Conservation (phyloP, 345 rosid species). For the Ceriops decandra region DNA sequence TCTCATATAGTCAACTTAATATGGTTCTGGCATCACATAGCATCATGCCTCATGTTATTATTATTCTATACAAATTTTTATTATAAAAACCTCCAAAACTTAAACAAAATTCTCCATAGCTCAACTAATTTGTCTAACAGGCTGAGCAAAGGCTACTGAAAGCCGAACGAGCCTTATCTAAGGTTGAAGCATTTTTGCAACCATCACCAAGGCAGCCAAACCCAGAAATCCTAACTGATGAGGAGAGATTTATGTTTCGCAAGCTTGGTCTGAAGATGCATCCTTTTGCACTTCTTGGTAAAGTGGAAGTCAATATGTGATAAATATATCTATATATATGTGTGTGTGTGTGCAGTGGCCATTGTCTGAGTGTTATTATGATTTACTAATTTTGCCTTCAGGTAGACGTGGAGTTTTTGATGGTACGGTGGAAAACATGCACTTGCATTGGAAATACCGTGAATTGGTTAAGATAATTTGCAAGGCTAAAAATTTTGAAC, state of each 20-base stretch:
- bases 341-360: background rate
- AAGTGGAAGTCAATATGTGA: conserved; percentile 11
- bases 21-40: background rate
- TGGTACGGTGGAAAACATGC: conserved; percentile 98
- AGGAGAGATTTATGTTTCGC: conserved; percentile 96
- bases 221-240: conserved; percentile 73
- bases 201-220: conserved; percentile 72
- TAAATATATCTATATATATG: background rate
- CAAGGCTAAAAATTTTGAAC: conserved; percentile 68
- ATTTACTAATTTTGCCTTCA: conserved; percentile 34
- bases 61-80: background rate
- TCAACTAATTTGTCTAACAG: conserved; percentile 31
- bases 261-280: conserved; percentile 95
- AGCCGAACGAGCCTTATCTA: conserved; percentile 68
- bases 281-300: conserved; percentile 93
- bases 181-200: conserved; percentile 70
- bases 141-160: conserved; percentile 65
- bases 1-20: background rate
- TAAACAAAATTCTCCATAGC: background rate
- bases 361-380: conserved; percentile 17
- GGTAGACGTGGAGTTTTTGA: conserved; percentile 94
- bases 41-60: background rate
- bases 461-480: conserved; percentile 80
- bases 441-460: conserved; percentile 94
- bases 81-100: background rate